phyloP scores from a whole-genome alignment of 2,329 filamentous ascomycete species.

The Fusarium sp. region DNA sequence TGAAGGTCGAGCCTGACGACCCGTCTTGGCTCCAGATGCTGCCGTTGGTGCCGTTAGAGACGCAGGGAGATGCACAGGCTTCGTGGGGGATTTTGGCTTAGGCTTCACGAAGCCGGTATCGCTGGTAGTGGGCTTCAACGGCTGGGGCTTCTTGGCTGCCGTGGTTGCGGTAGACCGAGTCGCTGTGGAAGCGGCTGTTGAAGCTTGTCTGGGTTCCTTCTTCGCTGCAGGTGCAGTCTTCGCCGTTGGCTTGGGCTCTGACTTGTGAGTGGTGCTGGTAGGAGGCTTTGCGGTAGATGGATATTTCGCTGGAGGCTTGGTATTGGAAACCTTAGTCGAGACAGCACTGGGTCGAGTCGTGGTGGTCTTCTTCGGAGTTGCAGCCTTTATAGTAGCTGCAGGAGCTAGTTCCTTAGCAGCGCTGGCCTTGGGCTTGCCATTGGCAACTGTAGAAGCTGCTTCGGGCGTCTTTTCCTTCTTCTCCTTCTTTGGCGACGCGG shows the following conservation, averaged over 20 bases:
- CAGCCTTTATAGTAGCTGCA: slow-evolving; percentile 21
- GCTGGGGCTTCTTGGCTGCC: slow-evolving; percentile 56
- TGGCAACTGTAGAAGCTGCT: slow-evolving; percentile 24
- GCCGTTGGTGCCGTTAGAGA: slow-evolving; percentile 77
- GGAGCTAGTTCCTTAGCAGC: slow-evolving; percentile 41
- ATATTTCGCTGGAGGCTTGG: slow-evolving; percentile 36
- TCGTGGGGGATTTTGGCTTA: slow-evolving; percentile 75
- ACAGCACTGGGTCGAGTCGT: slow-evolving; percentile 39
- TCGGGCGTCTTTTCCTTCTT: slow-evolving; percentile 11
- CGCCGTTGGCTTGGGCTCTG: slow-evolving; percentile 46
- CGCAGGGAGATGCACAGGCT: slow-evolving; percentile 72
- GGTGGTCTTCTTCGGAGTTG: slow-evolving; percentile 33
- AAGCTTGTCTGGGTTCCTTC: slow-evolving; percentile 49
- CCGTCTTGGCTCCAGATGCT: slow-evolving; percentile 71
- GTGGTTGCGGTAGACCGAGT: slow-evolving; percentile 50
- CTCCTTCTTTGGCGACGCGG: slow-evolving; percentile 28
- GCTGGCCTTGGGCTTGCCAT: slow-evolving; percentile 39
- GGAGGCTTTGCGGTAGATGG: slow-evolving; percentile 40
- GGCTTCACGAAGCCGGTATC: slow-evolving; percentile 64
- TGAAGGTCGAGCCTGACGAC: slow-evolving; percentile 46
- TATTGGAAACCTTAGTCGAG: slow-evolving; percentile 41
- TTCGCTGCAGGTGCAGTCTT: slow-evolving; percentile 47
- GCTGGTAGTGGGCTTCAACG: slow-evolving; percentile 55
- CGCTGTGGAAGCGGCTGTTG: slow-evolving; percentile 37
- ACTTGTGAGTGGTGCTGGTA: slow-evolving; percentile 40